Percentiles rank a stretch among this genome's conserved stretches.
These are phyloP conservation scores for Trametes sanguinea DNA, from an alignment of 768 basidiomycete genomes.

Conservation along the genomic window DNA sequence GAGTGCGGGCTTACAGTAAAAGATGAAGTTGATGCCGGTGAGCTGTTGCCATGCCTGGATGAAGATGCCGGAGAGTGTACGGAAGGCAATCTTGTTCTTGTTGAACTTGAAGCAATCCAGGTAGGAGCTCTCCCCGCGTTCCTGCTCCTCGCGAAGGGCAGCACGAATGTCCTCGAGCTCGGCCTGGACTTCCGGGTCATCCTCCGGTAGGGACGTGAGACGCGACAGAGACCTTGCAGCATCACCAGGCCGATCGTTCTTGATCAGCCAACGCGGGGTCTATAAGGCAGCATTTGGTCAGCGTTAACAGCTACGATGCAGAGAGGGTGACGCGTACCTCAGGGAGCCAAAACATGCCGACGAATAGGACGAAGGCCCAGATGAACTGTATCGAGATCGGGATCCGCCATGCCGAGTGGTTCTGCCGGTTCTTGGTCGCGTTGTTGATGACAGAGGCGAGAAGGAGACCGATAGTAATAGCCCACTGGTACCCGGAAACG, in stretches of 20 bases:
- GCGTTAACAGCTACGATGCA: background rate
- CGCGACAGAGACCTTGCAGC: constrained; percentile 59
- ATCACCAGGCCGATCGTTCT: constrained; percentile 57
- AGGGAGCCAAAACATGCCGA: constrained; percentile 71
- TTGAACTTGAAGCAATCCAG: constrained; percentile 54
- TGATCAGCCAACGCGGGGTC: constrained; percentile 77
- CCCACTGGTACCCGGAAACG: constrained; percentile 43
- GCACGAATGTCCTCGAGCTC: constrained; percentile 52
- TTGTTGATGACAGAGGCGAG: constrained; percentile 67
- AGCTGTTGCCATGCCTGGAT: constrained; percentile 76
- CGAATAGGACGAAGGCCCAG: constrained; percentile 68
- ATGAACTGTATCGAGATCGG: constrained; percentile 77
- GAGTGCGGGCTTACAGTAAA: constrained; percentile 35
- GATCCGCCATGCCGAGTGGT: constrained; percentile 58
- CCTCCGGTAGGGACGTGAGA: constrained; percentile 53
- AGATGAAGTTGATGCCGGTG: constrained; percentile 74
- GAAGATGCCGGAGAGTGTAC: constrained; percentile 76
- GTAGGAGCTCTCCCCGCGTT: constrained; percentile 60
- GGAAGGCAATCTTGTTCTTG: constrained; percentile 60
- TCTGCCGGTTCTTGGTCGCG: constrained; percentile 53
- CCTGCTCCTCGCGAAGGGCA: constrained; percentile 62
- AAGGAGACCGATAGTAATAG: constrained; percentile 71
- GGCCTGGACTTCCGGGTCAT: constrained; percentile 51
- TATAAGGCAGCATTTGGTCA: constrained; percentile 24
- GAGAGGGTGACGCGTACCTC: constrained; percentile 35